Evolutionary conservation across 2,329 filamentous ascomycete species (phyloP).

Genomic region (Penicillium capsulatum): DNA sequence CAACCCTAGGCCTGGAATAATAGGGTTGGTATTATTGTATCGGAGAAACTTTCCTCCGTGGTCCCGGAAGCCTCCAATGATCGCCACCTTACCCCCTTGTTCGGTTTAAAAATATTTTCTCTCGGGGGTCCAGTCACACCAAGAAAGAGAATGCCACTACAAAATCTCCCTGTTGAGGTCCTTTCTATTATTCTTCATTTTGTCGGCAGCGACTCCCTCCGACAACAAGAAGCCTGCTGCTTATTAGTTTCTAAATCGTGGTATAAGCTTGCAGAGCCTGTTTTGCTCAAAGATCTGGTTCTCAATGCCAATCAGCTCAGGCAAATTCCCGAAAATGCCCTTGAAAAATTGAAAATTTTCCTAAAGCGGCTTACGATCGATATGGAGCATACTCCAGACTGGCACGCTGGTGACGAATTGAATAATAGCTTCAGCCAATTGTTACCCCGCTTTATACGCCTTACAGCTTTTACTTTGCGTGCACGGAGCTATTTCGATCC

Average conservation of each 20-base stretch:
- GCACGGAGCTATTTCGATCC: neutral
- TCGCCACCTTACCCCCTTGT: too few relatives aligned
- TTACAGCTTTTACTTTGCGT: neutral
- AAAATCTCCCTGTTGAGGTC: neutral
- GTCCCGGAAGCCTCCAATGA: too few relatives aligned
- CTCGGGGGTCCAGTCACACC: too few relatives aligned
- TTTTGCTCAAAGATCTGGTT: neutral
- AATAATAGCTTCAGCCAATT: neutral
- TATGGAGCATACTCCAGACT: neutral
- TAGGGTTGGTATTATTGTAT: too few relatives aligned
- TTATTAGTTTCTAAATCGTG: neutral
- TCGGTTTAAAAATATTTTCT: too few relatives aligned
- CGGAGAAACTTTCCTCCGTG: too few relatives aligned
- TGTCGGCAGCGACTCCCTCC: neutral
- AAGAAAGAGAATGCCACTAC: slow-evolving; percentile 1
- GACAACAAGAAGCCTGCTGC: neutral
- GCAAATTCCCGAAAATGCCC: neutral
- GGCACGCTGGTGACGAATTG: neutral
- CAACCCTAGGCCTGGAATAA: too few relatives aligned
- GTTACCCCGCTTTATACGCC: neutral
- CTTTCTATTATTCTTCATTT: neutral
- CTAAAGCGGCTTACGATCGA: neutral
- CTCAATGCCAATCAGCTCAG: neutral
- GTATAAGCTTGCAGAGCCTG: slow-evolving; percentile 1
- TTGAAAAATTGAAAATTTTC: neutral